phyloP scores from a whole-genome alignment of 2,329 filamentous ascomycete genomes.

The Claviceps spartinae region DNA sequence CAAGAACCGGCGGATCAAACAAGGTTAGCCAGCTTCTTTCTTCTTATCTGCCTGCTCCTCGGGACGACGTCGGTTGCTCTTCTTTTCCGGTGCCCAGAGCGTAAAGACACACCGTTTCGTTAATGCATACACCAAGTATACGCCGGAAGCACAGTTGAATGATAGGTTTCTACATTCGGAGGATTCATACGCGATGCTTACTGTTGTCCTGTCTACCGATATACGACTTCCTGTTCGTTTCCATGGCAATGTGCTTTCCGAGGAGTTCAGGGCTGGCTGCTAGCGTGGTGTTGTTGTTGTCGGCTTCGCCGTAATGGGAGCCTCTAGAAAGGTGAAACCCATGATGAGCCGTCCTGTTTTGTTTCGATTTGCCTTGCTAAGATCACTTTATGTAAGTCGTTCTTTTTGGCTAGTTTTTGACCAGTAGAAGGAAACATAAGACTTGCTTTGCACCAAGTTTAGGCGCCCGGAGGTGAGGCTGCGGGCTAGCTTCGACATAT shows the following conservation, averaged over 20 bases:
- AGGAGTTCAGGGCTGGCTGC: neutral
- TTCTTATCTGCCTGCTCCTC: neutral
- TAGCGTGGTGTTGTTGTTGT: neutral
- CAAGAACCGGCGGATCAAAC: neutral
- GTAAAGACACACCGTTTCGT: neutral
- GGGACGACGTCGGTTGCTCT: neutral
- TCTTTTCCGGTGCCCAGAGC: neutral
- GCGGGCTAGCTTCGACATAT: neutral
- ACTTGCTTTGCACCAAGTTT: no score
- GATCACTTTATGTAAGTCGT: no score
- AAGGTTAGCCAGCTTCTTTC: neutral
- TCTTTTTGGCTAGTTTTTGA: no score
- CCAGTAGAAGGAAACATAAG: neutral
- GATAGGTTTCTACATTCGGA: no score
- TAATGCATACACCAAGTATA: no score
- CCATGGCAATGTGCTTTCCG: neutral
- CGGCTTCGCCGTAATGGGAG: neutral
- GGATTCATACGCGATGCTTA: neutral
- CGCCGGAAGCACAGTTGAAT: no score
- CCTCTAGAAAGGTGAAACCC: neutral
- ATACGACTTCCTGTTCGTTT: neutral
- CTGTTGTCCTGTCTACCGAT: neutral
- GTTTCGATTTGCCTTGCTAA: no score
- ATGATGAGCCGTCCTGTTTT: no score
- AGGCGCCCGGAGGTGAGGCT: neutral